Percentiles rank a stretch among this genome's conserved stretches.
Conservation (phyloP, 345 rosid genomes). For the Moricandia moricandioides region DNA sequence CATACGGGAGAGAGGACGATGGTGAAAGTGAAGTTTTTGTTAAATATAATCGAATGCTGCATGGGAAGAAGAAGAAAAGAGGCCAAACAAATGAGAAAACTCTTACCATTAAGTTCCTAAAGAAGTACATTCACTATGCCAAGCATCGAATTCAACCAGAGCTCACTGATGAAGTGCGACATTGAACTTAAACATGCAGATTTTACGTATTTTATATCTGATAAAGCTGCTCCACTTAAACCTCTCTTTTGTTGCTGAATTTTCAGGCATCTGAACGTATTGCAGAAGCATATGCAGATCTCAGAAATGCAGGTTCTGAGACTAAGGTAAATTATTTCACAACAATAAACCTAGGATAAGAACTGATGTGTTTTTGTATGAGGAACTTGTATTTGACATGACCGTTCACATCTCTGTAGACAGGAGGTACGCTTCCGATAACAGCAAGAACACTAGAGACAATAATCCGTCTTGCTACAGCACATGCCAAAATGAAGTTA, state of each 20-base stretch:
- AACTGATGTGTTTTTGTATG: background rate
- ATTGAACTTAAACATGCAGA: background rate
- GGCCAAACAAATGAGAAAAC: conserved; percentile 68
- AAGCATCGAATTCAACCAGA: conserved; percentile 93
- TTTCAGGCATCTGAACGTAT: conserved; percentile 88
- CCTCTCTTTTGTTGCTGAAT: conserved; percentile 14
- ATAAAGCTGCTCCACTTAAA: background rate
- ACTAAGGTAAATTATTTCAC: conserved; percentile 51
- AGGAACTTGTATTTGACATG: conserved; percentile 6
- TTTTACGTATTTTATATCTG: conserved; percentile 6
- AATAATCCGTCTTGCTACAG: conserved; percentile 93
- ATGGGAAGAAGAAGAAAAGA: conserved; percentile 71
- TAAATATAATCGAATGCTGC: conserved; percentile 84
- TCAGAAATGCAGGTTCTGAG: conserved; percentile 71
- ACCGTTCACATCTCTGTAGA: conserved; percentile 45
- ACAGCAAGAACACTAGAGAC: conserved; percentile 98
- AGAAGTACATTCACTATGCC: conserved; percentile 96
- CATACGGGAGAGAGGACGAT: conserved; percentile 79
- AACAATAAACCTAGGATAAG: background rate
- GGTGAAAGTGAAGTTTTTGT: conserved; percentile 81
- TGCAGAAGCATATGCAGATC: conserved; percentile 93
- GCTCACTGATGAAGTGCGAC: conserved; percentile 83
- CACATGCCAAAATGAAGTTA: conserved; percentile 93
- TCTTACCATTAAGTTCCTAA: conserved; percentile 78
- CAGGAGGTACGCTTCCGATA: conserved; percentile 97